Conservation (phyloP, 805 yeast species). For the Saccharomycopsis olivae region DNA sequence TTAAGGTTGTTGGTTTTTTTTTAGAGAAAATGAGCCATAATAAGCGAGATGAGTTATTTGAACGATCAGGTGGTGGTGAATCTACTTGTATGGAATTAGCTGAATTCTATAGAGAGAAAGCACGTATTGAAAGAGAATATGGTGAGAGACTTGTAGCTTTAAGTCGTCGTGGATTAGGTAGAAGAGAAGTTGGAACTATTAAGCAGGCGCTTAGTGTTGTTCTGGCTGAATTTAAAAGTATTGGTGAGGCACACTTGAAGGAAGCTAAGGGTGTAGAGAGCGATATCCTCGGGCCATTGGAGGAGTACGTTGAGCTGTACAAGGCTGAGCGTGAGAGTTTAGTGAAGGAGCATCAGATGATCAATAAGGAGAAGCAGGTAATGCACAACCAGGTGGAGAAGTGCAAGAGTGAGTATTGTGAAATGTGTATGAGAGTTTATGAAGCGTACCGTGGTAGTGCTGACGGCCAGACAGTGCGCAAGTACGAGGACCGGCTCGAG, state of each 20-base stretch:
- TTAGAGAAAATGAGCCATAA: no score
- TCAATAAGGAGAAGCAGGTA: no score
- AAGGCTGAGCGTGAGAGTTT: no score
- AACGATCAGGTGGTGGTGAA: conserved; percentile 47
- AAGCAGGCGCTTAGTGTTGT: conserved; percentile 50
- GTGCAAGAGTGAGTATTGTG: no score
- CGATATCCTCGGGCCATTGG: conserved; percentile 42
- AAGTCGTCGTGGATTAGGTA: conserved; percentile 39
- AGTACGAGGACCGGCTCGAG: no score
- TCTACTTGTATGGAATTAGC: conserved; percentile 38
- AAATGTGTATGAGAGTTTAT: no score
- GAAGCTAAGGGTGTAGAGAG: conserved; percentile 39
- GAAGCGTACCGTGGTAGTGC: no score
- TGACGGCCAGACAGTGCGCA: no score
- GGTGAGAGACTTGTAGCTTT: conserved; percentile 42
- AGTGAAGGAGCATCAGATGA: no score
- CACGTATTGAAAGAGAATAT: conserved; percentile 65
- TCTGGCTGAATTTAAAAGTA: conserved; percentile 44
- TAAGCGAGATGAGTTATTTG: no score
- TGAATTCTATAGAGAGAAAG: conserved; percentile 1
- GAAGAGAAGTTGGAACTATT: conserved; percentile 48
- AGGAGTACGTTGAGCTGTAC: conserved; percentile 39
- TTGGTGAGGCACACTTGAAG: conserved; percentile 45
- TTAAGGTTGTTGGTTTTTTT: no score
- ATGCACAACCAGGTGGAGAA: no score